Evolutionary conservation across 176 grass and related monocot species (phyloP).

Genomic region (Dactylis glomerata): DNA sequence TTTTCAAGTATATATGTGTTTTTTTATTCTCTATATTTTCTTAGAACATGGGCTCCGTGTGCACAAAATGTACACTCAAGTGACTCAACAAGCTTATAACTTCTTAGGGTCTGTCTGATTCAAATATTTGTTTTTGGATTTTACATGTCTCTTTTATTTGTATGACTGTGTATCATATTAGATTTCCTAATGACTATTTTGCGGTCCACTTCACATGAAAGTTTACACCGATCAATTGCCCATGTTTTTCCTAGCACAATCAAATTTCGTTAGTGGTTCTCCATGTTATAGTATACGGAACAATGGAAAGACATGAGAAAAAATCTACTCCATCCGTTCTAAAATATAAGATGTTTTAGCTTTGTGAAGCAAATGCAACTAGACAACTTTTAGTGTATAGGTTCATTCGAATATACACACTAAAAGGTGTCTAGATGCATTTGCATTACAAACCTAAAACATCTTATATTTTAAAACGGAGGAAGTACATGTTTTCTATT

Average conservation of each 20-base stretch:
- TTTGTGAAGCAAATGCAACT: too few species aligned
- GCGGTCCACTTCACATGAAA: not conserved
- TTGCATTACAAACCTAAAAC: too few species aligned
- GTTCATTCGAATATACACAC: too few species aligned
- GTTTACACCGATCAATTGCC: not conserved
- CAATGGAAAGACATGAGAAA: not conserved
- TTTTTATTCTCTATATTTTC: not conserved
- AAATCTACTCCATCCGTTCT: too few species aligned
- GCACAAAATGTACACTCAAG: not conserved
- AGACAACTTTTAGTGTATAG: too few species aligned
- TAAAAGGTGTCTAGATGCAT: too few species aligned
- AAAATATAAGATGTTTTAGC: too few species aligned
- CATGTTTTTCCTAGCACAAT: not conserved
- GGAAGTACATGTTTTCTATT: too few species aligned
- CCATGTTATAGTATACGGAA: not conserved
- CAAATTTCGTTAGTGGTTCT: not conserved
- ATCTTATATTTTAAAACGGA: too few species aligned
- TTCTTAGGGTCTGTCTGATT: not conserved
- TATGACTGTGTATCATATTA: not conserved
- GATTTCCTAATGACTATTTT: not conserved
- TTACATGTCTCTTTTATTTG: not conserved
- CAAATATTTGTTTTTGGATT: not conserved
- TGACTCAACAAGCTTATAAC: not conserved
- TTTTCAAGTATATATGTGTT: not conserved
- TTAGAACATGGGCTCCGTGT: not conserved